Evolutionary conservation across 345 rosid species (phyloP), one percentile per base, ranked within the genome.

Genomic region (Combretum micranthum): DNA sequence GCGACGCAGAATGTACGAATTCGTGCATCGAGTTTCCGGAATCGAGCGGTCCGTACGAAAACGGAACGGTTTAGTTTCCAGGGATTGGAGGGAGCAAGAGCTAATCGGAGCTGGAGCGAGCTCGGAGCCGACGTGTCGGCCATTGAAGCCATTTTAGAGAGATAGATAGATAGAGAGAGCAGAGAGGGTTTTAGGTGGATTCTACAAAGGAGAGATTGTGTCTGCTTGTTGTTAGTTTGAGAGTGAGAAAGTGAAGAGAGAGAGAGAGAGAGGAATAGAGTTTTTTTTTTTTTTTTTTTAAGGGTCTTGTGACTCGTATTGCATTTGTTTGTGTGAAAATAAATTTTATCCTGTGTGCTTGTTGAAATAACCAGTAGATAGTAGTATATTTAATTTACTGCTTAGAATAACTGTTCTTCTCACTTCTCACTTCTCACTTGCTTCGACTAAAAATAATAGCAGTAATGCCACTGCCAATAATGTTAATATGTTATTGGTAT

Each of bases 91-190:
- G 66, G 59, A 66, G 55, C 70, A 42, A 86, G 12, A 53, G 91
- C 93, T 39, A 86, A 69, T 18, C 93, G 96, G 57, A 92, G 93
- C 87, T 92, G 96, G 56, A 77, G 94, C 23, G 95, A 86, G 78
- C 59, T 72, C 58, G 96, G 93, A 8, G 83, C 62, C 69, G 82
- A 79, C 69, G 82, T 62, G 64, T 79, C 75, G 9, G 78, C 56
- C 57, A 78, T 64, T 13, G 82, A 75, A 56, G 83, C 80, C 86
- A 84, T 82, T 46, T 20, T 39, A 25, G 67, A 15, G 46, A 13
- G 21, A 26, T 53, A 46, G 53, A 65, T 47, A 32, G 57, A 48
- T 52, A 10, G 69, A 59, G 48, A 60, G 45, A 7, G 39, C 10
- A n/a, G 39, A 7, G 39, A 11, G 7, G 23, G 64, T 32, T 52